These are phyloP conservation scores for Zea luxurians DNA, from an alignment of 176 grass and related monocot species.

Conservation along the genomic window DNA sequence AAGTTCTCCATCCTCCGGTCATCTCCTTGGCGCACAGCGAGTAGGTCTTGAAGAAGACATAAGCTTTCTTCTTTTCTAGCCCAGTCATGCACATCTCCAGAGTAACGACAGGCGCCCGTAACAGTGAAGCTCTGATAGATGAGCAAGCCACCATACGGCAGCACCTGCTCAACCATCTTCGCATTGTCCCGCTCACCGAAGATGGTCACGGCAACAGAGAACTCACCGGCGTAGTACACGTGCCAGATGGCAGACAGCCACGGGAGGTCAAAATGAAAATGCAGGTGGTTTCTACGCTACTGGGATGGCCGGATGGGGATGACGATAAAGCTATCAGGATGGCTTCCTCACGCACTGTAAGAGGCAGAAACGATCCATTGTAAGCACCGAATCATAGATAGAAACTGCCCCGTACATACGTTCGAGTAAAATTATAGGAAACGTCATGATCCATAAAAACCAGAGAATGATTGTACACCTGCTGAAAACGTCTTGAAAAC, in stretches of 20 bases:
- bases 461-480: not conserved
- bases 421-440: conserved; percentile 44
- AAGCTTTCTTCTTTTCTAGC: too few relatives aligned
- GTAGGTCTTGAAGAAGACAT: too few relatives aligned
- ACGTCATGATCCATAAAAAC: not conserved
- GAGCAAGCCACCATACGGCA: conserved; percentile 38
- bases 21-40: too few relatives aligned
- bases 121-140: conserved; percentile 54
- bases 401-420: conserved; percentile 34
- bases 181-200: conserved; percentile 23
- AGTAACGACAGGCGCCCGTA: too few relatives aligned
- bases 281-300: conserved; percentile 28
- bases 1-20: too few relatives aligned
- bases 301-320: not conserved
- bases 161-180: conserved; percentile 43
- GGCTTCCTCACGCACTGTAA: conserved; percentile 69
- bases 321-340: conserved; percentile 48
- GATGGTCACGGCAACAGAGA: conserved; percentile 54
- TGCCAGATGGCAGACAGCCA: not conserved
- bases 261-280: conserved; percentile 9
- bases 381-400: conserved; percentile 36
- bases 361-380: not conserved
- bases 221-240: conserved; percentile 49
- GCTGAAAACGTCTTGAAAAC: too few relatives aligned
- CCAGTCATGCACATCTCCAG: too few relatives aligned